Evolutionary conservation across 202 grass and related monocot genomes (phyloP).

Genomic region (Thinopyrum obtusiflorum): DNA sequence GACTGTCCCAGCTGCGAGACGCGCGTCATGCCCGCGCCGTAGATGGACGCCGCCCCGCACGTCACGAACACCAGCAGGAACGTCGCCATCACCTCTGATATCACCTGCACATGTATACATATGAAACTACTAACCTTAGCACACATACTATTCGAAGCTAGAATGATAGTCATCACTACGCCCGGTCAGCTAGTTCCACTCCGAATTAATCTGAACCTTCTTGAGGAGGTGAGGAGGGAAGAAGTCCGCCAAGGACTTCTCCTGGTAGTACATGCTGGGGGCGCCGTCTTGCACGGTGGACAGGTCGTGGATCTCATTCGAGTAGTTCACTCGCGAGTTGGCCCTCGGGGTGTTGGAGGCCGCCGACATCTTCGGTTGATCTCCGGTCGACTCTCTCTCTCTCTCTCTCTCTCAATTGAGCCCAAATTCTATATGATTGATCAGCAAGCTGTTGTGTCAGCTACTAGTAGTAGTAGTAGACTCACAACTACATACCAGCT

Average conservation of each 20-base stretch:
- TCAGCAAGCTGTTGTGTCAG: not conserved
- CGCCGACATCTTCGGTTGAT: slow-evolving; percentile 14
- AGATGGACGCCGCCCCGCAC: slow-evolving; percentile 67
- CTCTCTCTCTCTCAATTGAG: not conserved
- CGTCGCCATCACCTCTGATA: slow-evolving; percentile 69
- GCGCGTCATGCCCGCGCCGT: slow-evolving; percentile 46
- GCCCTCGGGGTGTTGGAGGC: slow-evolving; percentile 39
- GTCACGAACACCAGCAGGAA: slow-evolving; percentile 76
- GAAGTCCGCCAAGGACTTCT: slow-evolving; percentile 43
- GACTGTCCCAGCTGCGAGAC: slow-evolving; percentile 71
- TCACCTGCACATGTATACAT: slow-evolving; percentile 36
- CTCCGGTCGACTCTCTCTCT: not conserved
- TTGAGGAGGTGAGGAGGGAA: slow-evolving; percentile 64
- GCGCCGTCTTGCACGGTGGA: slow-evolving; percentile 47
- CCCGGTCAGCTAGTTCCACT: too few species aligned
- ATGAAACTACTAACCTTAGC: not conserved
- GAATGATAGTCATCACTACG: not conserved
- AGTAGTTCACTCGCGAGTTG: slow-evolving; percentile 64
- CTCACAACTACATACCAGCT: not conserved
- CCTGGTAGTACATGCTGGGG: slow-evolving; percentile 39
- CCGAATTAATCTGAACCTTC: slow-evolving; percentile 33
- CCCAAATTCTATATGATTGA: not conserved
- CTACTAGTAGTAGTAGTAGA: not conserved
- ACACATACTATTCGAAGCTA: not conserved
- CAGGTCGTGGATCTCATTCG: slow-evolving; percentile 87